Evolutionary conservation across 106 monocot genomes (phyloP).

Genomic region (Dendrobium chrysotoxum): DNA sequence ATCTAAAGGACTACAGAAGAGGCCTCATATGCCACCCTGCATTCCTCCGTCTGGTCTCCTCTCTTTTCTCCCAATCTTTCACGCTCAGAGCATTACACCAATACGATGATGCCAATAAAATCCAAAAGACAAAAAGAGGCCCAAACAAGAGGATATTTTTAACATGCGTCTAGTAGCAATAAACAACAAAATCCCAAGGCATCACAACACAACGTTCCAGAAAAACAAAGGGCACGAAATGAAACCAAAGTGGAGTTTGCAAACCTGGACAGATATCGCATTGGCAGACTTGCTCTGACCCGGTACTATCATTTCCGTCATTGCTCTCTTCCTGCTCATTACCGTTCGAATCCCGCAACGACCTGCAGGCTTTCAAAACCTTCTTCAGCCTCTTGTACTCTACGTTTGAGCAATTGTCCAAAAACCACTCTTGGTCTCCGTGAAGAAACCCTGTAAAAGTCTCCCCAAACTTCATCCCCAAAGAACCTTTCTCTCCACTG

Average conservation of each 20-base stretch:
- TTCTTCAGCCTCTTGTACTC: slow-evolving; percentile 80
- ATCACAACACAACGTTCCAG: neutral
- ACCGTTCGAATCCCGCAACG: slow-evolving; percentile 9
- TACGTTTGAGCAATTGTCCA: slow-evolving; percentile 65
- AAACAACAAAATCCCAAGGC: neutral
- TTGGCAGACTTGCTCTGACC: slow-evolving; percentile 14
- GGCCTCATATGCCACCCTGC: neutral
- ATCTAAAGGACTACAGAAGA: neutral
- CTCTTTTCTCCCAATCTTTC: neutral
- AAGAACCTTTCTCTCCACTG: neutral
- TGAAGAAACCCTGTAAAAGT: slow-evolving; percentile 51
- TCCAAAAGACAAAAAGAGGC: too few species aligned
- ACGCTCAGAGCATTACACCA: neutral
- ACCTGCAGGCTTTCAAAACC: slow-evolving; percentile 56
- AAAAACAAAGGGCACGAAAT: too few species aligned
- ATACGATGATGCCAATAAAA: neutral
- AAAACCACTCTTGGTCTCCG: slow-evolving; percentile 46
- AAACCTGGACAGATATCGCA: slow-evolving; percentile 42
- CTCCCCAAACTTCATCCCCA: slow-evolving; percentile 35
- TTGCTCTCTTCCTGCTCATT: slow-evolving; percentile 11
- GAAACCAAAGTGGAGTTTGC: slow-evolving; percentile 6
- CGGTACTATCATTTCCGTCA: slow-evolving; percentile 9
- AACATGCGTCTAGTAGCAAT: too few species aligned
- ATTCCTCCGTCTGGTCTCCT: neutral
- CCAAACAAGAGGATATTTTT: neutral